phyloP scores from a whole-genome alignment of 2,329 filamentous ascomycete species.

The Xylariaceae sp. region DNA sequence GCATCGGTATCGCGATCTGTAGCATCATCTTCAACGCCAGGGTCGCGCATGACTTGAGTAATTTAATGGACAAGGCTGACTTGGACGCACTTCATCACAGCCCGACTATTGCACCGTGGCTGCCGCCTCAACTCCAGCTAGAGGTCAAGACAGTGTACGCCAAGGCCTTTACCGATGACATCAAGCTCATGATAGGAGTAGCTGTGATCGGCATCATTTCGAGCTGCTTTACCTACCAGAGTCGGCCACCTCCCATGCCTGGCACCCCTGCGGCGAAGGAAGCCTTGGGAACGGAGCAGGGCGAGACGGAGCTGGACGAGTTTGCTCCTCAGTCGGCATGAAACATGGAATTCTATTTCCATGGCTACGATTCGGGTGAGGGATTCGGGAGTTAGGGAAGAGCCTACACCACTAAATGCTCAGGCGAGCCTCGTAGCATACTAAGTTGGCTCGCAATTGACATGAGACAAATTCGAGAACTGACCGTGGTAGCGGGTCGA shows the following conservation, averaged over 20 bases:
- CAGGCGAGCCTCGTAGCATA: not conserved
- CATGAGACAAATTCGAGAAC: not conserved
- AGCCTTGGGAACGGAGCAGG: slow-evolving; percentile 25
- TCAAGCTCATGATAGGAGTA: slow-evolving; percentile 44
- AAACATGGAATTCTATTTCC: not conserved
- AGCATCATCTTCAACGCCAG: slow-evolving; percentile 54
- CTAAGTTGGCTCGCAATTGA: not conserved
- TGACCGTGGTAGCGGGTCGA: not conserved
- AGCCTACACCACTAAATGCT: not conserved
- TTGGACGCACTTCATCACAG: slow-evolving; percentile 44
- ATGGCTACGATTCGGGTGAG: not conserved
- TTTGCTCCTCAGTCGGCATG: slow-evolving; percentile 15
- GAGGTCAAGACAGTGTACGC: slow-evolving; percentile 42
- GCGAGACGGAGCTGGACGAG: slow-evolving; percentile 33
- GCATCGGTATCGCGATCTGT: slow-evolving; percentile 54
- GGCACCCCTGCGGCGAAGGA: slow-evolving; percentile 27
- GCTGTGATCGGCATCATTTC: slow-evolving; percentile 42
- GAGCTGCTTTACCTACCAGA: slow-evolving; percentile 44
- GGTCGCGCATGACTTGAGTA: slow-evolving; percentile 38
- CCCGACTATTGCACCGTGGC: slow-evolving; percentile 38
- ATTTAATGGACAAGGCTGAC: slow-evolving; percentile 36
- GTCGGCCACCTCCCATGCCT: slow-evolving; percentile 35
- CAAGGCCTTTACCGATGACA: slow-evolving; percentile 43
- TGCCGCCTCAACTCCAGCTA: slow-evolving; percentile 34
- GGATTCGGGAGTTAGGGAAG: not conserved